These are phyloP conservation scores for Hordeum pubiflorum DNA, from an alignment of 202 grass and related monocot genomes.

Conservation along the genomic window DNA sequence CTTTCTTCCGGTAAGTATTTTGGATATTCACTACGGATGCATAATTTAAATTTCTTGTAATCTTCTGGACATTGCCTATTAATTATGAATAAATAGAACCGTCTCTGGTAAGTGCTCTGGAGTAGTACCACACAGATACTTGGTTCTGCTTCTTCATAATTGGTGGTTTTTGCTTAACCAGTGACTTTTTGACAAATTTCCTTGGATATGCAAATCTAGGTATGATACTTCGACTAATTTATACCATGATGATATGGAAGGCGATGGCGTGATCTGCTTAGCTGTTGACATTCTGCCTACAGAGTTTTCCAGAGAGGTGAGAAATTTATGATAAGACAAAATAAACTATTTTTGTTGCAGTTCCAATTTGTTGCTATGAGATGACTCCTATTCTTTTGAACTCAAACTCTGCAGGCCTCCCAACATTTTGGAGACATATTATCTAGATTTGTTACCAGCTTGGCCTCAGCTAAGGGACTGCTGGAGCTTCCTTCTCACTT, in stretches of 20 bases:
- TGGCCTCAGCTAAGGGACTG: slow-evolving; percentile 56
- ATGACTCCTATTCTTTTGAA: not conserved
- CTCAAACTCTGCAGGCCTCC: slow-evolving; percentile 58
- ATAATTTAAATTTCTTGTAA: not conserved
- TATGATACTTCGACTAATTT: slow-evolving; percentile 69
- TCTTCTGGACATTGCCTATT: not conserved
- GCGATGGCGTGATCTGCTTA: slow-evolving; percentile 76
- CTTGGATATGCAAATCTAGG: slow-evolving; percentile 36
- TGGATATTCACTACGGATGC: slow-evolving; percentile 8
- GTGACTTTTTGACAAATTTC: slow-evolving; percentile 12
- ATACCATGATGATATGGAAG: slow-evolving; percentile 74
- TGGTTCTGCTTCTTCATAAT: not conserved
- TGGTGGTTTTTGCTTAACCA: not conserved
- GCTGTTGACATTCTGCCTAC: slow-evolving; percentile 96
- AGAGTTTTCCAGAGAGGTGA: slow-evolving; percentile 89
- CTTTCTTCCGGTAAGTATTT: slow-evolving; percentile 69
- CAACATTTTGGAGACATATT: slow-evolving; percentile 96
- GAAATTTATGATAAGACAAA: not conserved
- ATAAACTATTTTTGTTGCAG: slow-evolving; percentile 2
- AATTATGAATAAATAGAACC: slow-evolving; percentile 1
- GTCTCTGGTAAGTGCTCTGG: not conserved
- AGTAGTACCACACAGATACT: not conserved
- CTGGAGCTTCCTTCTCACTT: slow-evolving; percentile 75
- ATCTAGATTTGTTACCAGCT: slow-evolving; percentile 61
- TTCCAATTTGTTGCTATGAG: not conserved